Evolutionary conservation across 164 flowering plant species (phyloP).

Genomic region (Akebia trifoliata): DNA sequence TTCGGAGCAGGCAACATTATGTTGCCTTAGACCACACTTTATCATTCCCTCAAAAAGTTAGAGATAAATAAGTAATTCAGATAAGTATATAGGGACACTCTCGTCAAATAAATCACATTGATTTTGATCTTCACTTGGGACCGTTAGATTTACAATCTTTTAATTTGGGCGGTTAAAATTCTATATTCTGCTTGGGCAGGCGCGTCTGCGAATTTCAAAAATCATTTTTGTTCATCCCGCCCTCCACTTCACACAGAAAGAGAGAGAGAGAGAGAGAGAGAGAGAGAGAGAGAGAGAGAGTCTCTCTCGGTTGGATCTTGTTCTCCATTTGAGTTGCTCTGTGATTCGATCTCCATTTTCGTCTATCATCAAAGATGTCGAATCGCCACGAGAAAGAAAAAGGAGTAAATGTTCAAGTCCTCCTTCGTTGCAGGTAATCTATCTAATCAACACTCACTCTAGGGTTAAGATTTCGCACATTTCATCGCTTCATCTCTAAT

Average conservation of each 20-base stretch:
- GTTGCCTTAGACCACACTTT: no score
- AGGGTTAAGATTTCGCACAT: conserved; percentile 13
- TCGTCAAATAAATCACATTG: no score
- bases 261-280: conserved; percentile 10
- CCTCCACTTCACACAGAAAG: not conserved
- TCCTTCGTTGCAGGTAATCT: conserved; percentile 97
- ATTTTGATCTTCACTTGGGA: not conserved
- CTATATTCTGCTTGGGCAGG: not conserved
- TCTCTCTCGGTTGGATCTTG: conserved; percentile 9
- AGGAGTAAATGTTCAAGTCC: conserved; percentile 95
- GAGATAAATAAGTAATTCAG: not conserved
- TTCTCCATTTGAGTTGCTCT: not conserved
- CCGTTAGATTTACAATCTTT: not conserved
- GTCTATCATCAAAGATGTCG: conserved; percentile 38
- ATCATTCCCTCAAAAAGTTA: no score
- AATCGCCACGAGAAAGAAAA: conserved; percentile 78
- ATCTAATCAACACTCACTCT: not conserved
- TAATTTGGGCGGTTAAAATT: no score
- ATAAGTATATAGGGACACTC: not conserved
- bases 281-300: conserved; percentile 18
- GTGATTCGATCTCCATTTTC: conserved; percentile 1
- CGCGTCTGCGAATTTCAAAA: conserved; percentile 1
- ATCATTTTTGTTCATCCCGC: conserved; percentile 13
- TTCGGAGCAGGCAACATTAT: no score
- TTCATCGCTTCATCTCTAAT: no score